Base-by-base conservation (phyloP, 495 filamentous ascomycete species). In the Penicillium turbatum region DNA sequence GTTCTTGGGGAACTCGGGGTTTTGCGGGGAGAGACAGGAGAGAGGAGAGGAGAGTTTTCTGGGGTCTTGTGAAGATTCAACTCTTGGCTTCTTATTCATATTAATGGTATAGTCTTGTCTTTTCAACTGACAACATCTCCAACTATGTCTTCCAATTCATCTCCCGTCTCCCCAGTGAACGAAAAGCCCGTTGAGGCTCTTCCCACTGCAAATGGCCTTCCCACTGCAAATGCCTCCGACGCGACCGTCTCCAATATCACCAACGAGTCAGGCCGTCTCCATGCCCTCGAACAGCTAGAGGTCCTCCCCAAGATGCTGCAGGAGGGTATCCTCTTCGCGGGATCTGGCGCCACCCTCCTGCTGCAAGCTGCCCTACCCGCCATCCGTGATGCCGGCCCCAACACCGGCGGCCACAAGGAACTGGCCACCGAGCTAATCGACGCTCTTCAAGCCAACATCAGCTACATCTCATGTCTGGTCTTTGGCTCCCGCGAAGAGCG, bases 261-360 rank as follows among this genome's bases (percentile, higher is more conserved):
- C 46, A 58, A 29, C 43, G 48, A 57, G 40, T 50, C 61, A 2
- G 58, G 61, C 31, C 61, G 64, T 17, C 59, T 70, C 2, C 61
- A 68, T 13, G 58, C 61, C 40, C 68, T 74, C 21, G 70, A 72
- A 10, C 57, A 66, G 21, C 61, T 72, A 31, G 63, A 73, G 38
- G 66, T 73, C 43, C 61, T 73, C 8, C 72, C 72, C 15, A 67
- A 70, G 19, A 75, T 75, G 27, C 66, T 75, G 0, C 64, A 65
- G 49, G 72, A 75, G 43, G 72, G 72, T 1, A 70, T 74, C 36
- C 51, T 73, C 27, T 71, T 75, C 51, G 65, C 72, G 0, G 72
- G 70, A 6, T 64, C 67, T 0, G 71, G 71, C 7, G 66, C 70
- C 5, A 64, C 71, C 7, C 59, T 75, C 8, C 65, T 75, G 2